Evolutionary conservation across 2,329 filamentous ascomycete genomes (phyloP).

Genomic region (Tolypocladium capitatum): DNA sequence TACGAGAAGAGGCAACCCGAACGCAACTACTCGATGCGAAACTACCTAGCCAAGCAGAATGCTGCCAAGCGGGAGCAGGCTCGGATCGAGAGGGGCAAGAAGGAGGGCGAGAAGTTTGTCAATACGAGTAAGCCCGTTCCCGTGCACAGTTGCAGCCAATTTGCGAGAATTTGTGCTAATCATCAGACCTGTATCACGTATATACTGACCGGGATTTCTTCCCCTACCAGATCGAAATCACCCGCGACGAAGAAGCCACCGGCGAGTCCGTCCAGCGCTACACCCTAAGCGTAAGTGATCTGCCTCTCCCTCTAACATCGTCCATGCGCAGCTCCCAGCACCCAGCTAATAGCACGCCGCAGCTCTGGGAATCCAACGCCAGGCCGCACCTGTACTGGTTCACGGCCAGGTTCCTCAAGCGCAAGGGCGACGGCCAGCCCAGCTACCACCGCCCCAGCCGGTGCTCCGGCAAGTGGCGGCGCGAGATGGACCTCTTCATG

Average conservation of each 20-base stretch:
- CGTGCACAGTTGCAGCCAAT: not conserved
- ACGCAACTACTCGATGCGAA: slow-evolving; percentile 28
- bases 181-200: slow-evolving; percentile 45
- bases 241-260: slow-evolving; percentile 31
- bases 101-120: slow-evolving; percentile 28
- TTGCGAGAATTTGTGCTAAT: not conserved
- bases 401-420: slow-evolving; percentile 36
- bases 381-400: slow-evolving; percentile 48
- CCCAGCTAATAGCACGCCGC: not conserved
- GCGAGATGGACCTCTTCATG: slow-evolving; percentile 38
- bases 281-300: slow-evolving; percentile 39
- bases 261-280: slow-evolving; percentile 44
- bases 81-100: slow-evolving; percentile 24
- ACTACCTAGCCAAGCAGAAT: slow-evolving; percentile 14
- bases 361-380: slow-evolving; percentile 57
- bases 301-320: not conserved
- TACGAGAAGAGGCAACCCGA: slow-evolving; percentile 18
- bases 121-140: slow-evolving; percentile 31
- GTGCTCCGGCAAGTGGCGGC: slow-evolving; percentile 23
- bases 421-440: slow-evolving; percentile 21
- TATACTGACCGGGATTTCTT: slow-evolving; percentile 52
- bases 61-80: slow-evolving; percentile 18
- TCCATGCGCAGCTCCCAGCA: not conserved
- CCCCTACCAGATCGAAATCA: slow-evolving; percentile 48
- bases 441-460: slow-evolving; percentile 25